Evolutionary conservation across 108 stramenopile species (phyloP).

Genomic region (Cyclotella atomus): DNA sequence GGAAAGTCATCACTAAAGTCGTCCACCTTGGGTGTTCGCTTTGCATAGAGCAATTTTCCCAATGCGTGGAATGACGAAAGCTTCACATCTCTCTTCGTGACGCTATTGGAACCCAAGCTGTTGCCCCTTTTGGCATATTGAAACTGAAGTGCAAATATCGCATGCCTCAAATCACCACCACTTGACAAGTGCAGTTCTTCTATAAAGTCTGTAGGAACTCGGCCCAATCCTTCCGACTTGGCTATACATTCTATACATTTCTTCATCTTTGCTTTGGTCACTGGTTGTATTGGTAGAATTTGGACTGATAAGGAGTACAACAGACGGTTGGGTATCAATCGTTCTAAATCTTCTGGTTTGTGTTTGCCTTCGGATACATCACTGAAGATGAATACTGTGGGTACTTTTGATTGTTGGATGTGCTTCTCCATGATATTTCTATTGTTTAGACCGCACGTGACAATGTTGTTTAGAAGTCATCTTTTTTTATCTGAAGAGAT

Average conservation of each 20-base stretch:
- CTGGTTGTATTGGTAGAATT: constrained; percentile 71
- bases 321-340: constrained; percentile 53
- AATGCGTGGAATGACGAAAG: constrained; percentile 88
- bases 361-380: constrained; percentile 85
- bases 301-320: constrained; percentile 56
- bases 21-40: constrained; percentile 44
- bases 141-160: constrained; percentile 82
- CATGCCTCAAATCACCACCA: constrained; percentile 86
- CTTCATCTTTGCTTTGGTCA: constrained; percentile 81
- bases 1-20: neutral
- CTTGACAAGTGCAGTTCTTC: constrained; percentile 72
- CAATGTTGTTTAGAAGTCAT: neutral
- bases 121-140: constrained; percentile 23
- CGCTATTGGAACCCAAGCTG: neutral
- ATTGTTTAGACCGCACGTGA: neutral
- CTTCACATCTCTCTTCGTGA: constrained; percentile 58
- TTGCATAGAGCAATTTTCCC: constrained; percentile 90
- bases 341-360: constrained; percentile 77
- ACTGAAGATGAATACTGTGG: constrained; percentile 76
- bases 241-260: constrained; percentile 62
- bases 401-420: constrained; percentile 54
- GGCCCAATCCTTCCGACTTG: constrained; percentile 37
- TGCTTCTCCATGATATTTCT: constrained; percentile 68
- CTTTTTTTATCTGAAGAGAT: neutral
- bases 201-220: constrained; percentile 30